Evolutionary conservation across 495 filamentous ascomycete genomes (phyloP).

Genomic region (Podospora pseudocomata): DNA sequence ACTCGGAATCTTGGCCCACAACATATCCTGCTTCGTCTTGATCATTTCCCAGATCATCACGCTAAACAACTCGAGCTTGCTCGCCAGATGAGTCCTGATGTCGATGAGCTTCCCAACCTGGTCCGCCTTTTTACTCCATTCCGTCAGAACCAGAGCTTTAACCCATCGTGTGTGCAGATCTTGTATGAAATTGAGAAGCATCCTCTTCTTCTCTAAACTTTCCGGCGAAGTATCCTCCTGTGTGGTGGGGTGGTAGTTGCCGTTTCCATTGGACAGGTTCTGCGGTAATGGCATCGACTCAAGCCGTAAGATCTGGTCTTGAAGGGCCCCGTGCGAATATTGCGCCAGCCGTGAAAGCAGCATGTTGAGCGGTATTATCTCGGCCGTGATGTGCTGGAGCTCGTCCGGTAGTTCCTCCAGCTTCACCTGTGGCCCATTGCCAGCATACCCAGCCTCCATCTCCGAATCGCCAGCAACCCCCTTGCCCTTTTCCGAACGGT

Average conservation of each 20-base stretch:
- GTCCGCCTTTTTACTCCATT: conserved; percentile 77
- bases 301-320: conserved; percentile 64
- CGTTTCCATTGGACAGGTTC: conserved; percentile 10
- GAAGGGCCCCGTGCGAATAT: conserved; percentile 72
- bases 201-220: conserved; percentile 75
- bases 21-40: conserved; percentile 64
- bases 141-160: conserved; percentile 80
- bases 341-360: conserved; percentile 75
- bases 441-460: conserved; percentile 23
- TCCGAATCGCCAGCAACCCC: conserved; percentile 16
- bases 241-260: conserved; percentile 10
- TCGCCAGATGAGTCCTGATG: conserved; percentile 65
- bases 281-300: conserved; percentile 58
- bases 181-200: conserved; percentile 67
- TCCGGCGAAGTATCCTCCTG: conserved; percentile 57
- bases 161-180: conserved; percentile 63
- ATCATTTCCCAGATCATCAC: conserved; percentile 57
- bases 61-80: conserved; percentile 54
- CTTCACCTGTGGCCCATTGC: conserved; percentile 21
- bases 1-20: conserved; percentile 65
- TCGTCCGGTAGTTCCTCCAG: conserved; percentile 64
- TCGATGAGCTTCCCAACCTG: conserved; percentile 82
- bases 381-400: conserved; percentile 72
- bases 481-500: conserved; percentile 24
- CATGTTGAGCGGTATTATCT: conserved; percentile 64